These are phyloP conservation scores for Salix brachista DNA, from an alignment of 345 rosid genomes.

Conservation along the genomic window DNA sequence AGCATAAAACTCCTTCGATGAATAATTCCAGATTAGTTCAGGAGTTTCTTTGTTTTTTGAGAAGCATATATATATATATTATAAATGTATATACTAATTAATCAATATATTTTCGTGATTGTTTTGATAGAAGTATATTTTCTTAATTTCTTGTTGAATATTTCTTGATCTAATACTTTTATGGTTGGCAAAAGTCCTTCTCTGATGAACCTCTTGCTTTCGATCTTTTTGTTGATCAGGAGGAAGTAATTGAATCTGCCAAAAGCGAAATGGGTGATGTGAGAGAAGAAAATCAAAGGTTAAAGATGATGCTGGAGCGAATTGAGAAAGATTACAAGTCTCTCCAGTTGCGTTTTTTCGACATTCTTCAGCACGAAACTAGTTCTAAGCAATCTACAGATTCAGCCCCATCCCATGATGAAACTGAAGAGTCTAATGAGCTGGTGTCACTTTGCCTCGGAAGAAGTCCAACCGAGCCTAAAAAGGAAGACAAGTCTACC, in stretches of 20 bases:
- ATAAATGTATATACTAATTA: too few species aligned
- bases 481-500: conserved; percentile 32
- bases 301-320: conserved; percentile 49
- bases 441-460: conserved; percentile 80
- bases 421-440: conserved; percentile 39
- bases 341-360: conserved; percentile 57
- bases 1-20: too few species aligned
- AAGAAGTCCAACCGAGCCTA: conserved; percentile 35
- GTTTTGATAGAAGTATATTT: too few species aligned
- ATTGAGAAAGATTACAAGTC: conserved; percentile 63
- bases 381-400: conserved; percentile 16
- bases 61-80: too few species aligned
- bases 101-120: too few species aligned
- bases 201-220: neutral
- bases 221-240: conserved; percentile 10
- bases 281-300: conserved; percentile 64
- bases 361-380: conserved; percentile 44
- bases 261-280: conserved; percentile 70
- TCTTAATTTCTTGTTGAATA: too few species aligned
- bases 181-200: too few species aligned
- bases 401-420: conserved; percentile 17
- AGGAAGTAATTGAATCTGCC: conserved; percentile 51
- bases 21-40: too few species aligned
- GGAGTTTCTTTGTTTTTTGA: too few species aligned
- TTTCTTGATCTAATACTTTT: too few species aligned